phyloP scores from a whole-genome alignment of 2,329 filamentous ascomycete species.

The Calonectria henricotiae region DNA sequence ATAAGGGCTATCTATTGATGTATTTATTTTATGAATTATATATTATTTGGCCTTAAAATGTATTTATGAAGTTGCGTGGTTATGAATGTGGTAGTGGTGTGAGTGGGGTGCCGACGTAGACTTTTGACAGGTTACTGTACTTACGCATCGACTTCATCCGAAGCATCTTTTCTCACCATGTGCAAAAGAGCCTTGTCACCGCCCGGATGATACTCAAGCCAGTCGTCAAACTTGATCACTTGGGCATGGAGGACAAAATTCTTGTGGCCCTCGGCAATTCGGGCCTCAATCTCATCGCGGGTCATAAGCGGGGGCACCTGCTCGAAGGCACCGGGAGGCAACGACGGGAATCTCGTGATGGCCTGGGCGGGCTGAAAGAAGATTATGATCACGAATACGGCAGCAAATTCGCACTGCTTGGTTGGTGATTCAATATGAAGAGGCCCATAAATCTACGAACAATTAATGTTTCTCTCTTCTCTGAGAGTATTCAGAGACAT shows the following conservation, averaged over 20 bases:
- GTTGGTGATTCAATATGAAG: neutral
- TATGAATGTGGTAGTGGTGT: no score
- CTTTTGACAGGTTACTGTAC: no score
- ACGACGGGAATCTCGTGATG: constrained; percentile 47
- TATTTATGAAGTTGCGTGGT: no score
- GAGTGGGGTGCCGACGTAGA: no score
- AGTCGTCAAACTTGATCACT: constrained; percentile 90
- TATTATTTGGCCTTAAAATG: no score
- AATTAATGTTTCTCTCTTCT: neutral
- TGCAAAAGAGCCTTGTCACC: constrained; percentile 92
- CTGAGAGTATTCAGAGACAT: neutral
- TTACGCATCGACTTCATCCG: constrained; percentile 93
- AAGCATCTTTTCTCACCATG: constrained; percentile 94
- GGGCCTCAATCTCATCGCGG: constrained; percentile 70
- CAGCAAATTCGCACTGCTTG: constrained; percentile 7
- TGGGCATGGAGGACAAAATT: constrained; percentile 86
- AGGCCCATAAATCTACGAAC: neutral
- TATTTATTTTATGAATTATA: no score
- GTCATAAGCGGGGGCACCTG: constrained; percentile 59
- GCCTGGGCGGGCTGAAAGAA: constrained; percentile 20
- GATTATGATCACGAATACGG: neutral
- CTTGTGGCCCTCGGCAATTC: constrained; percentile 86
- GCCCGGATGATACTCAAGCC: constrained; percentile 92
- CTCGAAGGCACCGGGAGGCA: constrained; percentile 34
- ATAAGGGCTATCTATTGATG: no score